phyloP scores from a whole-genome alignment of 257 asterid genomes.

The Solanum sejunctum region DNA sequence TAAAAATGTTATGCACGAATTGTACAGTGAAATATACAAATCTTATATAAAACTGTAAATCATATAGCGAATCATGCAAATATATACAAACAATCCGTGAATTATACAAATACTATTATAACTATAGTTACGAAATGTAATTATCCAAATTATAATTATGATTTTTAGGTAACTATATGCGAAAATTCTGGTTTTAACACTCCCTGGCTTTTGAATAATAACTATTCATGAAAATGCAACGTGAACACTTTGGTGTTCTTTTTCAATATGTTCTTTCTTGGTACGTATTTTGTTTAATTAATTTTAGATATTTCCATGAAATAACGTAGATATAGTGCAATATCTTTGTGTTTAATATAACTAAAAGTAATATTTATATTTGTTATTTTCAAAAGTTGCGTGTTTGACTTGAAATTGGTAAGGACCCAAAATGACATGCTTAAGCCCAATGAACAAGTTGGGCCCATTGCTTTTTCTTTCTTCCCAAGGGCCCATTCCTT shows the following conservation, averaged over 20 bases:
- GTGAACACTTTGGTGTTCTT: neutral
- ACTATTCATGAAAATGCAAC: neutral
- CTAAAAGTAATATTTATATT: neutral
- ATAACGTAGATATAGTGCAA: neutral
- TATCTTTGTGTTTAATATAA: neutral
- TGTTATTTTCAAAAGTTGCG: neutral
- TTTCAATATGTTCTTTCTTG: neutral
- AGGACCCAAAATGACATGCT: neutral
- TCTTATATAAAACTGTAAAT: too few species aligned
- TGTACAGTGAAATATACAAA: too few species aligned
- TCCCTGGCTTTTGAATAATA: neutral
- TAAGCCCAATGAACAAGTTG: neutral
- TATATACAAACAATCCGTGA: too few species aligned
- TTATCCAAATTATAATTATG: too few species aligned
- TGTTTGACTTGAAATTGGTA: neutral
- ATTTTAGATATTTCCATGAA: neutral
- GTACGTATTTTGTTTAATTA: neutral
- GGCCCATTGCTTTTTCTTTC: neutral
- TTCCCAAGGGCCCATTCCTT: neutral
- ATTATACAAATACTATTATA: too few species aligned
- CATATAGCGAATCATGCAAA: too few species aligned
- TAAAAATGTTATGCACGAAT: too few species aligned
- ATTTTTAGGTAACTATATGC: too few species aligned
- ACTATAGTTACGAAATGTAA: too few species aligned
- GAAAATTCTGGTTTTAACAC: neutral